Percentiles rank a stretch among this genome's conserved stretches.
These are phyloP conservation scores for Alternaria novae-zelandiae DNA, from an alignment of 2,329 filamentous ascomycete genomes.

Conservation along the genomic window DNA sequence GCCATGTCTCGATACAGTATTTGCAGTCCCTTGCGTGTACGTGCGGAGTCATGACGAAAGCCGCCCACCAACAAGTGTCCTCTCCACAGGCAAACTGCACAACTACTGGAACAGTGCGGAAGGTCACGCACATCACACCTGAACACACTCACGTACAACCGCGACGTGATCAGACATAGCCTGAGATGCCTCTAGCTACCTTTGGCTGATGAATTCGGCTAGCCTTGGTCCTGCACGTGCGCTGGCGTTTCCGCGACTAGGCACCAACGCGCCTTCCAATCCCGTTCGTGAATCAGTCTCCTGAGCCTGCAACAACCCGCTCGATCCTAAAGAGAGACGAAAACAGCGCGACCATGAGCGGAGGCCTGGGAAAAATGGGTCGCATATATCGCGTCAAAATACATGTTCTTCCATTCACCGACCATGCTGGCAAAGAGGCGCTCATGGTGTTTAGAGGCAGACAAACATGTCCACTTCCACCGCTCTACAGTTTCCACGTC, in stretches of 20 bases:
- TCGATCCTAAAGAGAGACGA: background rate
- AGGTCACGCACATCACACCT: background rate
- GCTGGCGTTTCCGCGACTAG: background rate
- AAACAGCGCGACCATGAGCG: background rate
- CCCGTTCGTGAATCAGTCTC: background rate
- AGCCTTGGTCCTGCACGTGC: background rate
- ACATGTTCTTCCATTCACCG: conserved; percentile 17
- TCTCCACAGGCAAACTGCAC: background rate
- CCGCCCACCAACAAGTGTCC: background rate
- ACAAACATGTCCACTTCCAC: conserved; percentile 16
- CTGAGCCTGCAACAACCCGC: background rate
- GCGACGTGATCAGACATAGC: background rate
- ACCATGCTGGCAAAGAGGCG: conserved; percentile 11
- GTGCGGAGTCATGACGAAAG: background rate
- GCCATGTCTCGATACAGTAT: background rate
- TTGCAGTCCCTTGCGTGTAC: background rate
- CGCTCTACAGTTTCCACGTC: conserved; percentile 16
- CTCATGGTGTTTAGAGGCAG: conserved; percentile 10
- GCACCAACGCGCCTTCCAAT: background rate
- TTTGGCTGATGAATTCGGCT: background rate
- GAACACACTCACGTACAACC: background rate
- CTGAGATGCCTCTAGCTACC: background rate
- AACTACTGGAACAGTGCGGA: background rate
- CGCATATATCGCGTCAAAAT: conserved; percentile 15
- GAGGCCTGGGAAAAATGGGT: background rate